Base-by-base conservation (phyloP, 2,329 filamentous ascomycete genomes). In the Ophiocordyceps camponoti-leonardi region DNA sequence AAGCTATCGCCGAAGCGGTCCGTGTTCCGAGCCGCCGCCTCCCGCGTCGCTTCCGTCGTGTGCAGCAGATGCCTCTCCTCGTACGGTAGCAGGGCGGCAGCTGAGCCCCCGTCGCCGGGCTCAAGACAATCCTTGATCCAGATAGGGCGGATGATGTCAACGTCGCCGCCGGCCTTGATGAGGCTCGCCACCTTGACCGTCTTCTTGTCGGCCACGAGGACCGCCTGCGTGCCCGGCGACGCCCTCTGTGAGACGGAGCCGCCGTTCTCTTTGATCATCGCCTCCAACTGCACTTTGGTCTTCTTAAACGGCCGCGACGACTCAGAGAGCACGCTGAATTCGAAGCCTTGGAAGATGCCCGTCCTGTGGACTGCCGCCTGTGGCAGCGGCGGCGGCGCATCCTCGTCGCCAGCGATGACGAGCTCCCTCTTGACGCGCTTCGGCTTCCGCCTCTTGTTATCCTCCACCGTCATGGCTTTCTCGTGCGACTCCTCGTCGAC, bases 1-100 rank as follows among this genome's bases (percentile, higher is more conserved):
- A 85, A 96, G 56, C 86, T 88, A 58, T 98, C 92, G 0, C 83
- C 83, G 53, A 77, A 92, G 45, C 71, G 66, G 58, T 98, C 92
- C 2, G 82, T 71, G 50, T 82, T 84, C 3, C 65, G 63, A 35
- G 73, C 68, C 11, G 81, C 75, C 8, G 68, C 66, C 7, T 66
- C 66, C 39, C 65, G 61, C 46, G 79, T 68, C 2, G 67, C 69
- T 4, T 78, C 72, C 0, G 72, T 75, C 0, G 77, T 77, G 54
- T 81, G 77, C 49, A 92, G 81, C 53, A 96, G 67, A 54, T 96
- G 87, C 0, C 69, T 53, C 3, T 64, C 68, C 51, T 76, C 72
- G 40, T 69, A 71, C 0, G 72, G 71, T 5, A 94, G 74, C 8
- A 94, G 37, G 3, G 8, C 37, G n/a, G 37, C 12, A 10, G 4